These are phyloP conservation scores for Calophaca sinica DNA, from an alignment of 306 rosid genomes.

Conservation along the genomic window DNA sequence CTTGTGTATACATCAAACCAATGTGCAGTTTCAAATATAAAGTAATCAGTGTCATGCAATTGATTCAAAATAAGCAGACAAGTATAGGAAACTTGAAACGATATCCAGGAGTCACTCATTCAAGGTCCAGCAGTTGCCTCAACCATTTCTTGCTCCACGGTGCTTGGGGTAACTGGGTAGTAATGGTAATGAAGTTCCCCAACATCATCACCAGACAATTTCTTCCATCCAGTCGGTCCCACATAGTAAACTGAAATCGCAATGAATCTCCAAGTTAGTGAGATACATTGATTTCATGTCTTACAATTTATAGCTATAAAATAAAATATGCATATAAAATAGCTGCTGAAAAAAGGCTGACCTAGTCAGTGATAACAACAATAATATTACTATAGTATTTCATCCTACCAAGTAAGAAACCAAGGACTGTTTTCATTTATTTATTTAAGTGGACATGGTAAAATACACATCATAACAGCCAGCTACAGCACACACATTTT, in stretches of 20 bases:
- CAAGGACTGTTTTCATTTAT: background rate
- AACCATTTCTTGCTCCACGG: conserved; percentile 93
- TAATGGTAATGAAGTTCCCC: conserved; percentile 88
- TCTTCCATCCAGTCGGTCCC: conserved; percentile 90
- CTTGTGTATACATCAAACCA: conserved; percentile 33
- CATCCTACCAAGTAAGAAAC: conserved; percentile 25
- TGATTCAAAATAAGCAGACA: conserved; percentile 35
- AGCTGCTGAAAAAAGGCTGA: conserved; percentile 5
- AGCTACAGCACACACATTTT: conserved; percentile 1
- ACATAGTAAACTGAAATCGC: conserved; percentile 70
- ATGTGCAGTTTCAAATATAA: conserved; percentile 32
- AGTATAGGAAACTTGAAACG: conserved; percentile 18
- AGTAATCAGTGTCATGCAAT: conserved; percentile 38
- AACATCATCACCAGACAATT: conserved; percentile 87
- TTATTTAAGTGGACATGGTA: background rate
- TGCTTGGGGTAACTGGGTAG: conserved; percentile 70
- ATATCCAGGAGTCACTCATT: conserved; percentile 31
- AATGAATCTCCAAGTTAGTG: conserved; percentile 41
- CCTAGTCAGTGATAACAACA: background rate
- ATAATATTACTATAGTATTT: background rate
- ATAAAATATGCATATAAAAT: conserved; percentile 14
- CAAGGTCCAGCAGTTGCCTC: conserved; percentile 74
- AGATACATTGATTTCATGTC: background rate
- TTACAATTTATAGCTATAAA: conserved; percentile 7
- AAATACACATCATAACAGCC: background rate